Base-by-base conservation (phyloP, 805 yeast genomes). In the Metschnikowia continentalis region DNA sequence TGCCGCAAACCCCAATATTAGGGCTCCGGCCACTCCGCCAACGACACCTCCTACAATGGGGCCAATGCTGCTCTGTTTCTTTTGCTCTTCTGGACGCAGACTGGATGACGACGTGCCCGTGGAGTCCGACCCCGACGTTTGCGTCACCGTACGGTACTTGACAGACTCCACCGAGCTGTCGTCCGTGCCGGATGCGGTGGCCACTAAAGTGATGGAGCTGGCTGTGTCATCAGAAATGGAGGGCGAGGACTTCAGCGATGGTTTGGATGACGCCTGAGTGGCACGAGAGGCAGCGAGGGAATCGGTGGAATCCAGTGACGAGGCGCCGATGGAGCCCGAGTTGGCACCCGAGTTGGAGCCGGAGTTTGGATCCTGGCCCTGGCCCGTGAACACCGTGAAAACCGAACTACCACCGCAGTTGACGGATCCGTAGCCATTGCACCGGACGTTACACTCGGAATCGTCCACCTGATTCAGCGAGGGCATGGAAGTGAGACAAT, bases 1-100 rank as follows among this genome's bases (percentile, higher is more conserved):
- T 7, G 63, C 54, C 0, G 57, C 55, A 6, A 57, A 59, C 1
- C 56, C 63, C 19, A 71, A 54, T 3, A 68, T 48, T 5, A 59
- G 59, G 3, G 67, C 38, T 1, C 65, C 78, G 0, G 64, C 71
- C 6, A 72, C 50, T 10, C 77, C 78, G 14, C 78, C 78, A 2
- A 73, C 76, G 1, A 73, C 77, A 7, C 78, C 78, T 14, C 78
- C 78, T 2, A 64, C 76, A 36, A 74, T 72, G 60, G 78, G 73
- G 23, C 71, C 77, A 8, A 64, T 60, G 45, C 68, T 63, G 58
- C 63, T 57, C 63, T 60, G 65, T 61, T 67, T 66, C 32, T 56
- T 52, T 7, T 39, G 15, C n/a, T 33, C 23, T 15, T 43, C 15
- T 20, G 52, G 35, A 11, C 43, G 17, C 32, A 42, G 44, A n/a